Base-by-base conservation (phyloP, 1,284 basidiomycete genomes). In the Coniferiporia weirii region DNA sequence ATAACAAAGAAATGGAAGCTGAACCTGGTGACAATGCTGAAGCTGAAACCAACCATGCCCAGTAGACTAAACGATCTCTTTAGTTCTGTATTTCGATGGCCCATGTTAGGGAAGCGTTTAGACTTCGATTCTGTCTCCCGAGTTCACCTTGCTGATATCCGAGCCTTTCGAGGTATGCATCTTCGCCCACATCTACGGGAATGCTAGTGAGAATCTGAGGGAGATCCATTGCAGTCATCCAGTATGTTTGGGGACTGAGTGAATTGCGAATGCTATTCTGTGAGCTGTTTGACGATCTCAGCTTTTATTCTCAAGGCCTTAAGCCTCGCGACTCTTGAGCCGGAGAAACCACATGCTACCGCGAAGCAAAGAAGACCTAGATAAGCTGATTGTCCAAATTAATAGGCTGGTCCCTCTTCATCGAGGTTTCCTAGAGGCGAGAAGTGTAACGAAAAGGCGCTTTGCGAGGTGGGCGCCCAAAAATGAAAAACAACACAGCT, bases 11-110 rank as follows among this genome's bases (percentile, higher is more conserved):
- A 45, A 45, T 22, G 17, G 8, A 6, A 44, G 3, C 12, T 19
- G 20, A 32, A 58, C 60, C 60, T 61, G 7, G 60, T 61, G 27
- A 61, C 52, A 6, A 61, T 61, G 19, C 60, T 61, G 45, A 61
- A 61, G 52, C 60, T 61, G 51, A 61, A 61, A 2, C 60, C 60
- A 20, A 61, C 40, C 60, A 61, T 61, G 10, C 60, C 60, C 38
- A 58, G 17, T 8, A 61, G 43, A 32, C 60, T 61, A 46, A 61
- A 61, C 7, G 60, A 49, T 35, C 60, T 49, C 45, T 50, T 61
- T 13, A 61, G 38, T 40, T 61, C 60, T 61, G 15, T 12, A 27
- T 27, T 27, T 9, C 15, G 48, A 20, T 15, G 22, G 6, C n/a
- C 50, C 13, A 43, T 43, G 5, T n/a, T 19, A 49, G n/a, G 48